phyloP scores from a whole-genome alignment of 345 rosid genomes.

The Linum usitatissimum region DNA sequence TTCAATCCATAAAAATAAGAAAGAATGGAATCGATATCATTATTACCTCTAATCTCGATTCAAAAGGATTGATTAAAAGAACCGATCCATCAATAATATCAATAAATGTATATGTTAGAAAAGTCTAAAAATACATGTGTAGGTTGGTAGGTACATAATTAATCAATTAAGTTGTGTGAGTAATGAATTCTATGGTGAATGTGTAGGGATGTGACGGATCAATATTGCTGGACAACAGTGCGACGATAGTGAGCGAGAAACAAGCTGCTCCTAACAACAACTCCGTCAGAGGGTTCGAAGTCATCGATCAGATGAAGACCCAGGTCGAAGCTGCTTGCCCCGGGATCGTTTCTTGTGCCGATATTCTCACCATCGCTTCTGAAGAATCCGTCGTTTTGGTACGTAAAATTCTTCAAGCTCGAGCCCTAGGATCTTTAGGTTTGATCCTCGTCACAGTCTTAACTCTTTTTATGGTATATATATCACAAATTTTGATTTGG shows the following conservation, averaged over 20 bases:
- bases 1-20: no score
- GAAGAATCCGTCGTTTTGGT: slow-evolving; percentile 22
- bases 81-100: no score
- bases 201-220: slow-evolving; percentile 42
- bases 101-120: no score
- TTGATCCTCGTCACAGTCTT: not conserved
- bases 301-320: slow-evolving; percentile 43
- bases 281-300: slow-evolving; percentile 42
- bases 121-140: no score
- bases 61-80: no score
- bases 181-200: not conserved
- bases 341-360: slow-evolving; percentile 34
- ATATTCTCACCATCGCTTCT: slow-evolving; percentile 35
- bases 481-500: no score
- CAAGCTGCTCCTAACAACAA: slow-evolving; percentile 39
- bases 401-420: not conserved
- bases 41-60: no score
- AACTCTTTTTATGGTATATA: no score
- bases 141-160: no score
- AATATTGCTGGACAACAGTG: slow-evolving; percentile 32
- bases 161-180: no score
- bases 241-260: slow-evolving; percentile 35
- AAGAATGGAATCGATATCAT: no score
- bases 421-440: slow-evolving; percentile 5
- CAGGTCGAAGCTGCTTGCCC: slow-evolving; percentile 19